Conservation (phyloP, 1,139 yeast genomes). For the Pneumocystis sp. region DNA sequence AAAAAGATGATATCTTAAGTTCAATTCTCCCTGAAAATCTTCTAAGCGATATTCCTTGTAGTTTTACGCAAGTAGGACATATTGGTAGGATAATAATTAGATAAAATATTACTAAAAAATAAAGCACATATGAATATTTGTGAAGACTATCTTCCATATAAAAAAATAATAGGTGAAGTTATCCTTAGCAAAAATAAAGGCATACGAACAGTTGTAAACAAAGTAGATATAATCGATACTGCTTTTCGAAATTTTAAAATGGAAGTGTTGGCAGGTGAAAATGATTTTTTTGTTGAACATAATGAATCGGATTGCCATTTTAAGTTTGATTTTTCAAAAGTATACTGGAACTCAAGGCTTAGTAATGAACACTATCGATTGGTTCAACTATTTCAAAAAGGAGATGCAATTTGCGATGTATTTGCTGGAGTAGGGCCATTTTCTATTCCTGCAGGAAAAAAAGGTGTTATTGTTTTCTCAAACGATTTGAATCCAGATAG, state of each 20-base stretch:
- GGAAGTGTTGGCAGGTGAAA: slow-evolving; percentile 78
- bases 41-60: slow-evolving; percentile 65
- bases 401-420: slow-evolving; percentile 78
- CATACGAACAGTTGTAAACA: slow-evolving; percentile 85
- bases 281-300: slow-evolving; percentile 65
- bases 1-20: slow-evolving; percentile 3
- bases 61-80: slow-evolving; percentile 91
- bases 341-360: slow-evolving; percentile 92
- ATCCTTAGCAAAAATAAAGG: slow-evolving; percentile 73
- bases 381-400: slow-evolving; percentile 42
- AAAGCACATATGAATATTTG: slow-evolving; percentile 73
- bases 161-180: slow-evolving; percentile 70
- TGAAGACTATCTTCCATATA: slow-evolving; percentile 74
- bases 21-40: slow-evolving; percentile 42
- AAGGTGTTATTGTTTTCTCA: slow-evolving; percentile 63
- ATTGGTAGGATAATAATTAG: slow-evolving; percentile 24
- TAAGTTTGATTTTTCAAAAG: slow-evolving; percentile 77
- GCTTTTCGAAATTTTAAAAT: slow-evolving; percentile 82
- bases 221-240: slow-evolving; percentile 72
- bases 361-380: slow-evolving; percentile 87
- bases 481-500: slow-evolving; percentile 90
- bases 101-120: background rate
- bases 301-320: slow-evolving; percentile 77
- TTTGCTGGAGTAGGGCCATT: slow-evolving; percentile 99
- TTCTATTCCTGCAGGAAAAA: slow-evolving; percentile 90